Base-by-base conservation (phyloP, 1,284 basidiomycete species). In the Puccinia hordei region DNA sequence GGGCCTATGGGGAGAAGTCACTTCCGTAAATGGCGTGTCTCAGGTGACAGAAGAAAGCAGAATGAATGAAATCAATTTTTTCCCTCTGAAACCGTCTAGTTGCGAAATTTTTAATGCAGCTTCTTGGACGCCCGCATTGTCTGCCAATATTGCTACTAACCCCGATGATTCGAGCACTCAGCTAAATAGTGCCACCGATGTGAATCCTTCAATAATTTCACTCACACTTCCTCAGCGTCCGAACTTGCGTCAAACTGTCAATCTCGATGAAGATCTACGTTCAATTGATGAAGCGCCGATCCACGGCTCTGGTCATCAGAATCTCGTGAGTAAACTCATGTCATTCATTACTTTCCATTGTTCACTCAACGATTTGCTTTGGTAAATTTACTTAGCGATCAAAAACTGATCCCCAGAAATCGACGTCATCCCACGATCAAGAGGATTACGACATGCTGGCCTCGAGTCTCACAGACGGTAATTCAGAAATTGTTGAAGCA, bases 361-460 rank as follows among this genome's bases (percentile, higher is more conserved):
- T 12, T 33, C 51, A 38, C 38, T 44, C 2, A 38, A 17, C 15
- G 19, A 72, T 53, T 49, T 15, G 24, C 6, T 2, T n/a, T 66
- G 33, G 15, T 27, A 19, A 63, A 38, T 66, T 44, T 46, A n/a
- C n/a, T n/a, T 66, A 66, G 63, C 63, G 38, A 41, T 66, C 63
- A 66, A 66, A 44, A 2, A 46, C 24, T 19, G 63, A 19, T 27
- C 15, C 38, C 53, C 72, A 57, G 24, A 53, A 44, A 17, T n/a
- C 44, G 46, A 44, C 72, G 30, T 44, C 59, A 77, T 49, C 24
- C 13, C 49, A 66, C n/a, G 75, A 77, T 33, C 41, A 53, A 35
- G 75, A 77, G 4, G 75, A 77, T 69, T 61, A 51, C 53, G 77
- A 80, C 46, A 80, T 80, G 77, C 33, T 80, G 46, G 77, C 77